Evolutionary conservation across 805 yeast species (phyloP).

Genomic region (Kluyveromyces aestuarii): DNA sequence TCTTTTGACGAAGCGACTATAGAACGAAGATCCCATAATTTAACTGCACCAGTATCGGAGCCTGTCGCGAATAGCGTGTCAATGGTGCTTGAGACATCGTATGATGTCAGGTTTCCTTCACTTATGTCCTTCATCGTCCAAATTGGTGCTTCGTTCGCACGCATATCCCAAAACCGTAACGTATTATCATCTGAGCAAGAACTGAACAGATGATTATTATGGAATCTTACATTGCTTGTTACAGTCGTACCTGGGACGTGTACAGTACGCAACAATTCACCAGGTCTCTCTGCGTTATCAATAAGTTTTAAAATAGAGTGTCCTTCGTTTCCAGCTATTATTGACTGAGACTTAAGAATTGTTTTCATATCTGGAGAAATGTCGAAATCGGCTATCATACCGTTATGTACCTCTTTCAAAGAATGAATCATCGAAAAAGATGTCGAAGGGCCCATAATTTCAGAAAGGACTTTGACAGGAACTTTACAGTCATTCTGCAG

Average conservation of each 20-base stretch:
- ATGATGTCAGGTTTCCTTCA: slow-evolving; percentile 22
- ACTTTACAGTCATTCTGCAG: slow-evolving; percentile 23
- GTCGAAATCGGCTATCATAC: slow-evolving; percentile 25
- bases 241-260: slow-evolving; percentile 25
- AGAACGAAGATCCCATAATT: slow-evolving; percentile 29
- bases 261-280: slow-evolving; percentile 20
- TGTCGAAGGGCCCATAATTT: slow-evolving; percentile 26
- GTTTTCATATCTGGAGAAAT: slow-evolving; percentile 19
- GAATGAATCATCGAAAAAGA: slow-evolving; percentile 24
- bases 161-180: slow-evolving; percentile 26
- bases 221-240: slow-evolving; percentile 24
- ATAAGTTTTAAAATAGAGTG: slow-evolving; percentile 23
- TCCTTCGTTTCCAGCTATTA: slow-evolving; percentile 3
- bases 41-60: slow-evolving; percentile 24
- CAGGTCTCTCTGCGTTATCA: slow-evolving; percentile 26
- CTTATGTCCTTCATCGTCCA: slow-evolving; percentile 18
- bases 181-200: slow-evolving; percentile 27
- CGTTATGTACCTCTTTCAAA: slow-evolving; percentile 12
- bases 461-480: slow-evolving; percentile 26
- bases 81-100: slow-evolving; percentile 22
- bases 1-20: slow-evolving; percentile 20
- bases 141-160: slow-evolving; percentile 21
- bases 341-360: slow-evolving; percentile 23
- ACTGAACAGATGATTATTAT: slow-evolving; percentile 23
- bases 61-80: slow-evolving; percentile 26